These are phyloP conservation scores for Ceratocystis lukuohia DNA, from an alignment of 2,329 filamentous ascomycete genomes.

Conservation along the genomic window DNA sequence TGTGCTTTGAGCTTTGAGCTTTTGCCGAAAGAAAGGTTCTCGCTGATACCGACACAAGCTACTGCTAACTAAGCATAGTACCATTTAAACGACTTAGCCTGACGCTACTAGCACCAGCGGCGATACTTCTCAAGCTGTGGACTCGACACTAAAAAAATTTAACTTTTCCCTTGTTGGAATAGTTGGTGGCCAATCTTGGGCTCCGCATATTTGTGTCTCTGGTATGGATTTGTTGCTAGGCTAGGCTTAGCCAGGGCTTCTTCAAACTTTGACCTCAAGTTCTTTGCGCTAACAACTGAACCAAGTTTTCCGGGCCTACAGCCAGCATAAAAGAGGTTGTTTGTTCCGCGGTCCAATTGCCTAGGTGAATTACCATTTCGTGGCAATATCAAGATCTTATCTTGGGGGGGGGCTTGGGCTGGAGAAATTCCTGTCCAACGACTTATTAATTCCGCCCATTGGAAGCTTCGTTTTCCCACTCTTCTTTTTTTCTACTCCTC, in stretches of 20 bases:
- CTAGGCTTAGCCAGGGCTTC: slow-evolving; percentile 8
- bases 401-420: background rate
- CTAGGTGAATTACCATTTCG: background rate
- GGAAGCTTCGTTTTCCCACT: background rate
- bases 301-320: background rate
- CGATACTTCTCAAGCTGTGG: slow-evolving; percentile 2
- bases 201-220: background rate
- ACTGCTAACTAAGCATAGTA: slow-evolving; percentile 2
- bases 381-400: slow-evolving; percentile 4
- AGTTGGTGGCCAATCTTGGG: slow-evolving; percentile 4
- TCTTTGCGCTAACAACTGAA: slow-evolving; percentile 6
- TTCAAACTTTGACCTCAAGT: background rate
- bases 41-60: slow-evolving; percentile 5
- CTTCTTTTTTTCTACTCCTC: slow-evolving; percentile 2
- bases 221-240: background rate
- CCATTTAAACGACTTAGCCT: background rate
- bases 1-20: slow-evolving; percentile 2
- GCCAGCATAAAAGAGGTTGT: background rate
- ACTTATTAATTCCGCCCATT: slow-evolving; percentile 1
- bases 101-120: slow-evolving; percentile 7
- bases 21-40: background rate
- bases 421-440: background rate
- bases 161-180: slow-evolving; percentile 7
- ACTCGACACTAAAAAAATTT: slow-evolving; percentile 2
- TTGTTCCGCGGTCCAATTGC: background rate